These are phyloP conservation scores for Pachyrhizus erosus DNA, from an alignment of 306 rosid species.

Conservation along the genomic window DNA sequence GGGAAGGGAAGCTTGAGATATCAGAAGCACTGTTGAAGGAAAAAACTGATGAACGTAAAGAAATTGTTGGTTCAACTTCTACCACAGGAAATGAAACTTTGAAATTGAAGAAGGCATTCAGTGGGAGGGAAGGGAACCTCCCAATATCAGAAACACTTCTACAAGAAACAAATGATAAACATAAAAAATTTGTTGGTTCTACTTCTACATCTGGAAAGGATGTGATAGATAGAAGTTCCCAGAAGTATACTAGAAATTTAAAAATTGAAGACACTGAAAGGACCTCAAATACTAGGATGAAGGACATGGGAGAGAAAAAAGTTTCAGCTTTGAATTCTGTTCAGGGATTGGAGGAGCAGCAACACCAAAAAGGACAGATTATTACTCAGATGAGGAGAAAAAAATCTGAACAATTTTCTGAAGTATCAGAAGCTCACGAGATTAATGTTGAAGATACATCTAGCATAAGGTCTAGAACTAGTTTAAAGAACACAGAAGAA, in stretches of 20 bases:
- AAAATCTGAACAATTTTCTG: slow-evolving; percentile 58
- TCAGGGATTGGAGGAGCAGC: slow-evolving; percentile 54
- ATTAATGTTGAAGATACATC: slow-evolving; percentile 48
- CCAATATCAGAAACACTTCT: slow-evolving; percentile 46
- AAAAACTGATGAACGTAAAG: slow-evolving; percentile 46
- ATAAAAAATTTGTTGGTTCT: slow-evolving; percentile 38
- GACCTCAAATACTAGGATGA: slow-evolving; percentile 50
- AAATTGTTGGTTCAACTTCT: slow-evolving; percentile 40
- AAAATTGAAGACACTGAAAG: slow-evolving; percentile 54
- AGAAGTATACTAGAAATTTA: slow-evolving; percentile 47
- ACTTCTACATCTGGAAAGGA: slow-evolving; percentile 42
- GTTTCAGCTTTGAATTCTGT: slow-evolving; percentile 44
- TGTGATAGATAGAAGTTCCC: slow-evolving; percentile 45
- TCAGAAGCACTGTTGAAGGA: slow-evolving; percentile 49
- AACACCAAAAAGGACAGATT: slow-evolving; percentile 48
- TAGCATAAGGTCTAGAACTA: slow-evolving; percentile 51
- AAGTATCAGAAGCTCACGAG: slow-evolving; percentile 51
- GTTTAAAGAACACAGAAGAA: slow-evolving; percentile 48
- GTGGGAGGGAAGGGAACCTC: slow-evolving; percentile 52
- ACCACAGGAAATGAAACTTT: slow-evolving; percentile 43
- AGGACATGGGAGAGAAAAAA: slow-evolving; percentile 48
- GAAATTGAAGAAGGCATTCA: slow-evolving; percentile 42
- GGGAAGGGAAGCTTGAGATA: slow-evolving; percentile 53
- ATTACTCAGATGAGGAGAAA: slow-evolving; percentile 46
- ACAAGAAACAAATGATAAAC: slow-evolving; percentile 49